Evolutionary conservation across 148 eudicot species (phyloP), one percentile per base, ranked within the genome.

Genomic region (Rhododendron williamsianum): DNA sequence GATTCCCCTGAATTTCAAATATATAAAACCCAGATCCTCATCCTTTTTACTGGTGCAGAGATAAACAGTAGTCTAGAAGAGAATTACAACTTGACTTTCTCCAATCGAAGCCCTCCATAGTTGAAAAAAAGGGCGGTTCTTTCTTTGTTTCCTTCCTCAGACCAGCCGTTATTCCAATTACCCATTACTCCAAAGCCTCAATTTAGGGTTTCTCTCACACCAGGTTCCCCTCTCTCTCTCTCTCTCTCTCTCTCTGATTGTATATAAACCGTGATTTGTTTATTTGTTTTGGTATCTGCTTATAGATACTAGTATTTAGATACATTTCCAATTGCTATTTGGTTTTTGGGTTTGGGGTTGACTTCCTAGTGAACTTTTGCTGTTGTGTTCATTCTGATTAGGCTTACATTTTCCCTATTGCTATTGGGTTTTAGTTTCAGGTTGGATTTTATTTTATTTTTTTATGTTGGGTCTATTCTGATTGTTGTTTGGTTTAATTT

Each of bases 91-190:
- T 83, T 27, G 10, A 51, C 63, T 12, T 52, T 25, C 15, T 54
- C 41, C n/a, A 35, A 16, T 35, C 46, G 9, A 35, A 35, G 30
- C 49, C 49, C 13, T 33, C 46, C 13, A 4, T 63, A 80, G 56
- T 48, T 27, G 3, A 23, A 21, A 41, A 16, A 51, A 73, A 38
- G 54, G 16, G 13, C 81, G 33, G 71, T 74, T 74, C 81, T 58
- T 58, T 52, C 65, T 45, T 83, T 76, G 52, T 84, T 84, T 76
- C 86, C 86, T 35, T 73, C 54, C 73, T 21, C 54, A 38, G 54
- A 84, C 41, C 83, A 81, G 25, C 85, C 43, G 83, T 88, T 82
- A 77, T 35, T 43, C 83, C 81, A 87, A 84, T 87, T 76, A 71
- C 49, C 51, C n/a, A 43, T 87, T 81, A 84, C 54, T 84, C 65